Base-by-base conservation (phyloP, 2,329 filamentous ascomycete genomes). In the Fusarium dimerum region DNA sequence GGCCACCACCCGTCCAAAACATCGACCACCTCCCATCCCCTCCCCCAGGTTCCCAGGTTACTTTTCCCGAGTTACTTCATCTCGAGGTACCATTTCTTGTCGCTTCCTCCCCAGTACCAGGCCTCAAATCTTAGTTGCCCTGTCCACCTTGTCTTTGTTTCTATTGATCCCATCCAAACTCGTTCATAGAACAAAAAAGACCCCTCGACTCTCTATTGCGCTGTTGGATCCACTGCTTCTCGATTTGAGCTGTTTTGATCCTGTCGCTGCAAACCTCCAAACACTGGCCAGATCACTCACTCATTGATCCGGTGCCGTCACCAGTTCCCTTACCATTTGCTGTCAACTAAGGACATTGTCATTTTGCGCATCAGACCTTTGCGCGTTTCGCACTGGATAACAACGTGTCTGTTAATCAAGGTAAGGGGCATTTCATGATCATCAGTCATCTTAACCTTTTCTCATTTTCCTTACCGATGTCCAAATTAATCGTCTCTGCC, bases 11-110 rank as follows among this genome's bases (percentile, higher is more conserved):
- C 30, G 30, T 7, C 30, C 30, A 32, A 32, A 32, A 32, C 30
- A 32, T 32, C 30, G 30, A 32, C 30, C 30, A 32, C 32, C 32
- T 36, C 32, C 32, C 13, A 12, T 36, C 32, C 32, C 32, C 32
- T 36, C 32, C 32, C 32, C 32, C 32, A 36, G 32, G 32, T 36
- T 36, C 32, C 32, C 60, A 68, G 63, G 62, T 66, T 12, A 36
- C 56, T 59, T 65, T 56, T 51, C 61, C 20, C 60, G 66, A 74
- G 71, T 71, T 75, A 75, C 73, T 72, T 76, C 66, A 59, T 62
- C 61, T 64, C 52, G 62, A 75, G 66, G 73, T 76, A 76, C 73
- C 68, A 43, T 62, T 56, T 59, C 52, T 61, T 64, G 58, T 58
- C 57, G 54, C 55, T 59, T 54, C 63, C 65, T 36, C 32, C 32